Evolutionary conservation across 1,284 basidiomycete species (phyloP), one percentile per base, ranked within the genome.

Genomic region (Cryptococcus sp.): DNA sequence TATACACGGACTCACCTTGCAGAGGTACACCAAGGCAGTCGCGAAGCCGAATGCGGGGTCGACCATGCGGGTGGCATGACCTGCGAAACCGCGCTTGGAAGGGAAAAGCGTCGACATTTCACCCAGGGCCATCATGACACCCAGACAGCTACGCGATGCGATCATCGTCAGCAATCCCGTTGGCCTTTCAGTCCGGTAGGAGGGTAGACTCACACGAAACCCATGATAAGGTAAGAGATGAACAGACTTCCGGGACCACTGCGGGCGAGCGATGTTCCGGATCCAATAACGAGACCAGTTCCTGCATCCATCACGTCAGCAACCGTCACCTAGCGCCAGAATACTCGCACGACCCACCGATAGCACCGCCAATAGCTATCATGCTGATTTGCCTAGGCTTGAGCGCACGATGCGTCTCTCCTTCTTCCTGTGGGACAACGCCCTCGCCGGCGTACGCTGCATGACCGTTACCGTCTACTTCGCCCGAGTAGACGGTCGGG

Each of bases 261-360:
- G 53, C 76, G 68, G 11, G 73, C 68, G 10, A 82, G 66, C 52
- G 74, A 77, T 0, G 68, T 68, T 45, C 81, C 81, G 6, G 78
- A 84, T 47, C 88, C 88, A 65, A 91, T 89, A 64, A 91, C 87
- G 19, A 91, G 80, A 71, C 89, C 89, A 23, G 88, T 90, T 56
- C 69, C 69, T 67, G 23, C 10, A 16, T 17, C 17, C 19, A 39
- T 15, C 41, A 46, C 7, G n/a, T 49, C 23, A 16, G 41, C 42
- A 15, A 44, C 27, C 25, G 3, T n/a, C 53, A 45, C 0, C 20
- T 22, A 42, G 45, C 19, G 8, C 22, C n/a, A 17, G 19, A 22
- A 17, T 22, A 20, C 27, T 39, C 49, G 38, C 35, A 50, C 49
- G 49, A 50, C 67, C 47, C 79, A 51, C 81, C 81, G 57, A 83